A percentile compares a stretch with the other conserved stretches of the same genome.
Evolutionary conservation across 1,284 basidiomycete species (phyloP).

Genomic region (Chalciporus sp.): DNA sequence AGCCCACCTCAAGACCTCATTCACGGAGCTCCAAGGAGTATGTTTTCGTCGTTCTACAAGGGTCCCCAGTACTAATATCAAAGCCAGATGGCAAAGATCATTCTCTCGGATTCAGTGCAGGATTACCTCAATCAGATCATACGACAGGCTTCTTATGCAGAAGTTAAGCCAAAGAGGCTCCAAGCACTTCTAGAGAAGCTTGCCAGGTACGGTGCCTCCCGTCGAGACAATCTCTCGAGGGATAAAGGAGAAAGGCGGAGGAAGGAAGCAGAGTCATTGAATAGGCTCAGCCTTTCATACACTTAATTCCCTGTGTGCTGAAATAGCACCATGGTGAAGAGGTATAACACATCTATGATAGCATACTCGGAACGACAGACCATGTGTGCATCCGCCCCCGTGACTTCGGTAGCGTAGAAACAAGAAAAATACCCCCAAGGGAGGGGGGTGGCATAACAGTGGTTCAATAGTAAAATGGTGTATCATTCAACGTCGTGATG

Average conservation of each 20-base stretch:
- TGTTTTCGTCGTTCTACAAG: conserved; percentile 31
- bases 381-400: conserved; percentile 5
- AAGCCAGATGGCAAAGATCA: conserved; percentile 74
- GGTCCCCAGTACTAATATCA: conserved; percentile 11
- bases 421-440: conserved; percentile 4
- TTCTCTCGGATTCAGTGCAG: conserved; percentile 72
- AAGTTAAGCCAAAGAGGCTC: conserved; percentile 75
- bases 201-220: conserved; percentile 63
- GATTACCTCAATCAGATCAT: conserved; percentile 79
- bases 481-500: conserved; percentile 42
- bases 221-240: conserved; percentile 57
- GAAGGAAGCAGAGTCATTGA: conserved; percentile 79
- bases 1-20: conserved; percentile 71
- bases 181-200: conserved; percentile 82
- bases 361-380: conserved; percentile 14
- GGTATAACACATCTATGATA: conserved; percentile 27
- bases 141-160: conserved; percentile 72
- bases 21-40: conserved; percentile 82
- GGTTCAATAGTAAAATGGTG: conserved; percentile 30
- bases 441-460: conserved; percentile 36
- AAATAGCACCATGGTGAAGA: conserved; percentile 1
- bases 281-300: conserved; percentile 41
- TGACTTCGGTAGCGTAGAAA: conserved; percentile 7
- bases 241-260: conserved; percentile 72
- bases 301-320: conserved; percentile 11